A percentile compares a stretch with the other conserved stretches of the same genome.
Evolutionary conservation across 345 rosid species (phyloP).

Genomic region (Trapa bicornis): DNA sequence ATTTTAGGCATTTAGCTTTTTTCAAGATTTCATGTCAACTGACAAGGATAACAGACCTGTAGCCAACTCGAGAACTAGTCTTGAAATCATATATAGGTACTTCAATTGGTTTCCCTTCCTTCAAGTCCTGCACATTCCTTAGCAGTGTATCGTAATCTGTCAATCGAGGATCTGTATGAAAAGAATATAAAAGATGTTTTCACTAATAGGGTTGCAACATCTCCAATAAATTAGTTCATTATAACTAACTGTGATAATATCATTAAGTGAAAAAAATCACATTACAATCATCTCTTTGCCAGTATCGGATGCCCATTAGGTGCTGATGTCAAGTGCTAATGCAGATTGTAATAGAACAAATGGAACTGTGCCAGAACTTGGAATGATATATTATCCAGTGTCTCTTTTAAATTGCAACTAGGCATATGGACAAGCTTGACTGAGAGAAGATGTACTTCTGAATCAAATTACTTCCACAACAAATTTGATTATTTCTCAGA

Average conservation of each 20-base stretch:
- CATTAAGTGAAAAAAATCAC: not conserved
- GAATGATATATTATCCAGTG: not conserved
- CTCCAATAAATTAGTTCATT: not conserved
- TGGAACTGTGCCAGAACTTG: not conserved
- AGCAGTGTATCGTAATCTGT: slow-evolving; percentile 92
- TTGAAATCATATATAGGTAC: slow-evolving; percentile 96
- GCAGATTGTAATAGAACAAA: not conserved
- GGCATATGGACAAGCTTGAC: not conserved
- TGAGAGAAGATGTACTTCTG: not conserved
- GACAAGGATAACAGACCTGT: slow-evolving; percentile 35
- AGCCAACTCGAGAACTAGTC: slow-evolving; percentile 81
- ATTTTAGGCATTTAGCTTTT: not conserved
- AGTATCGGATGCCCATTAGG: not conserved
- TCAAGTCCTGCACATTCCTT: slow-evolving; percentile 63
- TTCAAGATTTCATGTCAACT: not conserved
- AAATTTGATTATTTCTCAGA: not conserved
- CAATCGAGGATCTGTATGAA: slow-evolving; percentile 75
- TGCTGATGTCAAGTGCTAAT: not conserved
- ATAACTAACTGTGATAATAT: not conserved
- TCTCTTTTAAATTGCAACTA: not conserved
- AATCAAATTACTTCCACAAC: not conserved
- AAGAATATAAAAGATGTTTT: slow-evolving; percentile 4
- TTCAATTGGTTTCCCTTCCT: slow-evolving; percentile 61
- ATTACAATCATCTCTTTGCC: not conserved
- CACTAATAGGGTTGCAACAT: not conserved